phyloP scores from a whole-genome alignment of 805 yeast species.

The Teunomyces lycoperdinae region DNA sequence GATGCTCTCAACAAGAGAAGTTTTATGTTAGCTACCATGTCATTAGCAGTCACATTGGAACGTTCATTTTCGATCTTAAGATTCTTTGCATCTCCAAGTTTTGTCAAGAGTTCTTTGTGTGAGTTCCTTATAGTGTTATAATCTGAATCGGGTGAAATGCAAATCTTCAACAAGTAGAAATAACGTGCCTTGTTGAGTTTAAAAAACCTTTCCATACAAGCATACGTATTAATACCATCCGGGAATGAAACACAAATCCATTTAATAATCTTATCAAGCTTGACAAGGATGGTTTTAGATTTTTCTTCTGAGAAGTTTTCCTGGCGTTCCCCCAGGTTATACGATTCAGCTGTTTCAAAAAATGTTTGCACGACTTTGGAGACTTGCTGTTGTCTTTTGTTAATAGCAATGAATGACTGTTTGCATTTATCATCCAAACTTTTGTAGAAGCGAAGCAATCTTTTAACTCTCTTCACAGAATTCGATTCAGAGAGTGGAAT shows the following conservation, averaged over 20 bases:
- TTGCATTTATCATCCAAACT: slow-evolving; percentile 56
- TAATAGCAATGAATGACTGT: slow-evolving; percentile 65
- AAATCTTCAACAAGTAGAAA: slow-evolving; percentile 52
- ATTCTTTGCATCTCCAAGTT: slow-evolving; percentile 52
- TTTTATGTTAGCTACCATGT: slow-evolving; percentile 52
- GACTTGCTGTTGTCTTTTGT: slow-evolving; percentile 63
- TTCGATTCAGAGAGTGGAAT: slow-evolving; percentile 51
- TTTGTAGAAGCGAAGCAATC: slow-evolving; percentile 50
- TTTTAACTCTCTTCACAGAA: slow-evolving; percentile 44
- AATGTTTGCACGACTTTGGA: slow-evolving; percentile 50
- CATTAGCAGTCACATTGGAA: slow-evolving; percentile 39
- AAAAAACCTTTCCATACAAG: slow-evolving; percentile 51
- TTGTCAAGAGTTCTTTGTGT: slow-evolving; percentile 57
- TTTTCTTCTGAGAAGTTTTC: slow-evolving; percentile 5
- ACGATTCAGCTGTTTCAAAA: slow-evolving; percentile 48
- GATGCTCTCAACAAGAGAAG: slow-evolving; percentile 62
- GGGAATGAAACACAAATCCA: slow-evolving; percentile 66
- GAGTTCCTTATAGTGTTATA: slow-evolving; percentile 59
- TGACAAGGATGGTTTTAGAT: slow-evolving; percentile 18
- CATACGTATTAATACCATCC: slow-evolving; percentile 44
- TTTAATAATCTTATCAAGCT: slow-evolving; percentile 51
- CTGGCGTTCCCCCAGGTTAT: slow-evolving; percentile 20
- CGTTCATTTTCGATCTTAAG: slow-evolving; percentile 34
- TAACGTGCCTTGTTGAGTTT: slow-evolving; percentile 57
- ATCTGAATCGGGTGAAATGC: slow-evolving; percentile 56